phyloP scores from a whole-genome alignment of 2,329 filamentous ascomycete species.

The Aspergillus neoniger region DNA sequence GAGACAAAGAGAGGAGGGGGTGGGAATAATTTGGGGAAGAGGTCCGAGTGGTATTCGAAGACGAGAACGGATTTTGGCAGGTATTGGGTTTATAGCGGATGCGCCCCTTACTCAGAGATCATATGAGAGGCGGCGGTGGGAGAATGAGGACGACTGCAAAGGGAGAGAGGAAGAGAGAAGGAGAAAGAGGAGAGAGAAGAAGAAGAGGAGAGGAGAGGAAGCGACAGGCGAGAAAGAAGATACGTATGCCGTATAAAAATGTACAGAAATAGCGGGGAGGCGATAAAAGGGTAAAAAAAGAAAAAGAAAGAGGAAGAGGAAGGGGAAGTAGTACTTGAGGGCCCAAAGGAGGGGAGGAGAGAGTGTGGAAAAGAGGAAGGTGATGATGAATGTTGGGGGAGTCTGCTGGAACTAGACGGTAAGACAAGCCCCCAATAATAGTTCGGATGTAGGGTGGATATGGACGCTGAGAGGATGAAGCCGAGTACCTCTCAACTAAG shows the following conservation, averaged over 20 bases:
- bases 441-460: slow-evolving; percentile 10
- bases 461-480: slow-evolving; percentile 4
- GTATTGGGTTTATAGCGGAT: slow-evolving; percentile 6
- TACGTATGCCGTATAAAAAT: slow-evolving; percentile 6
- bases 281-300: slow-evolving; percentile 21
- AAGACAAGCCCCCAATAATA: slow-evolving; percentile 20
- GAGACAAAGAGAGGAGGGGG: background rate
- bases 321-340: slow-evolving; percentile 13
- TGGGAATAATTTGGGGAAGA: background rate
- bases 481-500: background rate
- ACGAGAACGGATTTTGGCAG: slow-evolving; percentile 3
- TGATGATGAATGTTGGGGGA: slow-evolving; percentile 14
- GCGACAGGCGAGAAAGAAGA: background rate
- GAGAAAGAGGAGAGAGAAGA: slow-evolving; percentile 15
- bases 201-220: background rate
- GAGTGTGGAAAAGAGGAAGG: slow-evolving; percentile 7
- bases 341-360: slow-evolving; percentile 23
- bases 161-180: slow-evolving; percentile 20
- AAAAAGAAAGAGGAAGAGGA: slow-evolving; percentile 11
- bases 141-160: background rate
- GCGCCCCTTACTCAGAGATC: slow-evolving; percentile 7
- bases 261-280: slow-evolving; percentile 23
- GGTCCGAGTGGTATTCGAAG: slow-evolving; percentile 6
- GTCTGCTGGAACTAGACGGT: slow-evolving; percentile 13
- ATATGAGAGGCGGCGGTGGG: slow-evolving; percentile 6